These are phyloP conservation scores for Brasilioporus rufonigricans DNA, from an alignment of 768 basidiomycete genomes.

Conservation along the genomic window DNA sequence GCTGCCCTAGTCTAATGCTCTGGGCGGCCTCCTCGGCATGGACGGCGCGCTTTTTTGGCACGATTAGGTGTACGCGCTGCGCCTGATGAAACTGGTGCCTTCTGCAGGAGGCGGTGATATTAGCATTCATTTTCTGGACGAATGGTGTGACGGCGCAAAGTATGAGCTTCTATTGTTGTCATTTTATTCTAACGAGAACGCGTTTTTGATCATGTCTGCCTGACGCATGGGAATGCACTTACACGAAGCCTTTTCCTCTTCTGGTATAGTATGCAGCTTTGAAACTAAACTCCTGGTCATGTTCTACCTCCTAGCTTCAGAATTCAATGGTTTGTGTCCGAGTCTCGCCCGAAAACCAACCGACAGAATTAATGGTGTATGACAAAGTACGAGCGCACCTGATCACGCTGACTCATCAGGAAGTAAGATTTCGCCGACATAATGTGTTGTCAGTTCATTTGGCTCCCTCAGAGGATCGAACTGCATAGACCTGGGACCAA, in stretches of 20 bases:
- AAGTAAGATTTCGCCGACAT: background rate
- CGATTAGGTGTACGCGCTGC: background rate
- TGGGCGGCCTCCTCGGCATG: background rate
- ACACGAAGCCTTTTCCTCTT: background rate
- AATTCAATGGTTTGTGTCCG: background rate
- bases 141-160: slow-evolving; percentile 14
- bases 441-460: background rate
- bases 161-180: slow-evolving; percentile 6
- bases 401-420: background rate
- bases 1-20: slow-evolving; percentile 10
- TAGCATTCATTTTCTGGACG: background rate
- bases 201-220: background rate
- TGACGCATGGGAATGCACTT: background rate
- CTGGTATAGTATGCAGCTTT: background rate
- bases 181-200: slow-evolving; percentile 4
- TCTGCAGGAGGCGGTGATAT: slow-evolving; percentile 1
- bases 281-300: background rate
- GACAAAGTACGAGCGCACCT: background rate
- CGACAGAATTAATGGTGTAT: background rate
- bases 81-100: slow-evolving; percentile 1
- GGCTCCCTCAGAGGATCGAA: background rate
- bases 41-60: background rate
- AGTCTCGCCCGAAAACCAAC: background rate
- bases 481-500: background rate
- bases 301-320: background rate